Percentiles rank a stretch among this genome's conserved stretches.
These are phyloP conservation scores for Botryobasidium botryosum DNA, from an alignment of 768 basidiomycete species.

Conservation along the genomic window DNA sequence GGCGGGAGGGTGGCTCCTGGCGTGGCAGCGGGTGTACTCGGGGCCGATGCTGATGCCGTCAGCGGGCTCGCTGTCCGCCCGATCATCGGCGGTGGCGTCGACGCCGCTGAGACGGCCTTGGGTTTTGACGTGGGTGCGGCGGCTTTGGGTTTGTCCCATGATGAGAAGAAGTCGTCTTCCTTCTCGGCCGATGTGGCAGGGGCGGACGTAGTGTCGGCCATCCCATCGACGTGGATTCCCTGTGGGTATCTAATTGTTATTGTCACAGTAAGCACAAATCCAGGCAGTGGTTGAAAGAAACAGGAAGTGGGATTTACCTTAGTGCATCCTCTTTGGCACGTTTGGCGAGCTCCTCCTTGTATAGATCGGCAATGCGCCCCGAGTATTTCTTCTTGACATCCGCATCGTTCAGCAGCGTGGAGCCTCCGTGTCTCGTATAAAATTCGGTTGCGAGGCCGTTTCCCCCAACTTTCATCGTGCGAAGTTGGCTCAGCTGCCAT, in stretches of 20 bases:
- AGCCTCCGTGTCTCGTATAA: constrained; percentile 74
- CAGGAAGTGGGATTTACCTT: constrained; percentile 30
- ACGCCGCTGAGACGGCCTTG: constrained; percentile 31
- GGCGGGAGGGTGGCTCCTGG: constrained; percentile 19
- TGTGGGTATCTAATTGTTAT: constrained; percentile 42
- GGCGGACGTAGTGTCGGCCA: constrained; percentile 26
- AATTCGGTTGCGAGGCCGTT: constrained; percentile 78
- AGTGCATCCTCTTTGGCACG: constrained; percentile 59
- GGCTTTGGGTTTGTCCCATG: constrained; percentile 73
- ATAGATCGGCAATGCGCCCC: constrained; percentile 64
- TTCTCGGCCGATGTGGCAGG: constrained; percentile 22
- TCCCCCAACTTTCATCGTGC: constrained; percentile 93
- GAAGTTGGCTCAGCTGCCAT: constrained; percentile 82
- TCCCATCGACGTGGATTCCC: constrained; percentile 71
- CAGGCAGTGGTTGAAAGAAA: not conserved
- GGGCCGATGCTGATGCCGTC: constrained; percentile 28
- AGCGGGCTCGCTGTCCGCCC: constrained; percentile 18
- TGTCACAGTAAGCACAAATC: not conserved
- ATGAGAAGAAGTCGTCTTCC: constrained; percentile 92
- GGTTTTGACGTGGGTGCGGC: constrained; percentile 30
- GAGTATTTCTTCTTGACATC: constrained; percentile 87
- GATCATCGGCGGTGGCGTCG: constrained; percentile 13
- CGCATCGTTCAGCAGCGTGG: constrained; percentile 45
- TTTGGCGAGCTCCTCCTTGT: constrained; percentile 79
- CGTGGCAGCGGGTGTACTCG: constrained; percentile 22